A percentile compares a stretch with the other conserved stretches of the same genome.
Conservation (phyloP, 805 yeast species). For the Limtongia smithiae region DNA sequence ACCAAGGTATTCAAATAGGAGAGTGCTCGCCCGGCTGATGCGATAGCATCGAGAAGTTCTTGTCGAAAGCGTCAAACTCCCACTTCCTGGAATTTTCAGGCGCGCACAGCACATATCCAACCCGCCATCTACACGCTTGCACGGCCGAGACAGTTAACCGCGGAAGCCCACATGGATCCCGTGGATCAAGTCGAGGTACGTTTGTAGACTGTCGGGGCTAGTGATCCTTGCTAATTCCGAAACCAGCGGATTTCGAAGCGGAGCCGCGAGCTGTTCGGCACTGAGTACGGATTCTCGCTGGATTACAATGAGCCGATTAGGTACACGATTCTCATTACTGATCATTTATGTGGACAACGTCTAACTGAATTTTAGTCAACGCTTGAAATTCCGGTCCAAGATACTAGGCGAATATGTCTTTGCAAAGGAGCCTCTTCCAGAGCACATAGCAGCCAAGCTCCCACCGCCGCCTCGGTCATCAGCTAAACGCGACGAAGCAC, state of each 20-base stretch:
- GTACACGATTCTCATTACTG: neutral
- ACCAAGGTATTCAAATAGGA: too few species aligned
- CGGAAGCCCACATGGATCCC: conserved; percentile 18
- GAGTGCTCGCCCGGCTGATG: too few species aligned
- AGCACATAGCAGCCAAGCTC: conserved; percentile 30
- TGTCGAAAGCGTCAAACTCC: too few species aligned
- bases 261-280: conserved; percentile 28
- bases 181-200: conserved; percentile 22
- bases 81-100: too few species aligned
- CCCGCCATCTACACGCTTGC: too few species aligned
- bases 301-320: conserved; percentile 27
- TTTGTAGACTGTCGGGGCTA: neutral
- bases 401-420: conserved; percentile 26
- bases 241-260: conserved; percentile 25
- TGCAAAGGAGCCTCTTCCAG: conserved; percentile 31
- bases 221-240: neutral
- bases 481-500: conserved; percentile 14
- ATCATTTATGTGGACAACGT: neutral
- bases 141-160: too few species aligned
- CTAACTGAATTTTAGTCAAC: conserved; percentile 21
- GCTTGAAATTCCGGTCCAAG: conserved; percentile 21
- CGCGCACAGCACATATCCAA: too few species aligned
- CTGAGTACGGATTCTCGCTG: conserved; percentile 25
- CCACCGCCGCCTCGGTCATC: conserved; percentile 20
- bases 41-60: too few species aligned